These are phyloP conservation scores for Nannizziopsis barbatae DNA, from an alignment of 2,329 filamentous ascomycete genomes.

Conservation along the genomic window DNA sequence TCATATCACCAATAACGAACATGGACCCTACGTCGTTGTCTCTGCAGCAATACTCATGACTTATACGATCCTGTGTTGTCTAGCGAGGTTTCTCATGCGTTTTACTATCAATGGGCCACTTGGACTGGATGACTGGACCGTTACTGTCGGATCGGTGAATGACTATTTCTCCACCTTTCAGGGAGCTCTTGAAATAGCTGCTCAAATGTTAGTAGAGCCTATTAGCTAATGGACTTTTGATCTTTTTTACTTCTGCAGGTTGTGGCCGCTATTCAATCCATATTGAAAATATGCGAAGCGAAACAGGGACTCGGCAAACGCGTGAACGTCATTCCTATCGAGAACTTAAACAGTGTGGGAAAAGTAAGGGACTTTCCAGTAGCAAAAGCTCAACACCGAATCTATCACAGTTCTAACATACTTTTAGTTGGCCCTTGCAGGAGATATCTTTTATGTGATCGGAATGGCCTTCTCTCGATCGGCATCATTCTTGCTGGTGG, in stretches of 20 bases:
- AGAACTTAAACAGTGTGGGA: slow-evolving; percentile 8
- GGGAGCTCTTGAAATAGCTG: not conserved
- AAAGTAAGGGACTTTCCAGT: slow-evolving; percentile 6
- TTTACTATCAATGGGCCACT: slow-evolving; percentile 16
- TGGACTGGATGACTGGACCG: slow-evolving; percentile 14
- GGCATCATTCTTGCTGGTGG: slow-evolving; percentile 14
- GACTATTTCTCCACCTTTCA: not conserved
- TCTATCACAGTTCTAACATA: not conserved
- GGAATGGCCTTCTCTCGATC: slow-evolving; percentile 14
- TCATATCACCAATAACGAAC: slow-evolving; percentile 14
- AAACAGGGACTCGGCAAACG: slow-evolving; percentile 14
- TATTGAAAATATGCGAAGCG: slow-evolving; percentile 13
- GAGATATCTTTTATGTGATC: slow-evolving; percentile 15
- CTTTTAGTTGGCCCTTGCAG: slow-evolving; percentile 13
- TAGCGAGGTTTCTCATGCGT: slow-evolving; percentile 14
- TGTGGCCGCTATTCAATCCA: slow-evolving; percentile 14
- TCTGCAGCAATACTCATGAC: slow-evolving; percentile 13
- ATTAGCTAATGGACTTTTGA: not conserved
- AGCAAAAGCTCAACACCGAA: not conserved
- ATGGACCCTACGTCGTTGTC: slow-evolving; percentile 14
- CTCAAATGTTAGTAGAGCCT: not conserved
- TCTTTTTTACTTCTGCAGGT: slow-evolving; percentile 8
- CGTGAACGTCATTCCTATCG: not conserved
- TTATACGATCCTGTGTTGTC: slow-evolving; percentile 15
- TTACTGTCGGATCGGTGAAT: slow-evolving; percentile 14